Conservation (phyloP, 179 eudicot species). For the Amaranthus tricolor region DNA sequence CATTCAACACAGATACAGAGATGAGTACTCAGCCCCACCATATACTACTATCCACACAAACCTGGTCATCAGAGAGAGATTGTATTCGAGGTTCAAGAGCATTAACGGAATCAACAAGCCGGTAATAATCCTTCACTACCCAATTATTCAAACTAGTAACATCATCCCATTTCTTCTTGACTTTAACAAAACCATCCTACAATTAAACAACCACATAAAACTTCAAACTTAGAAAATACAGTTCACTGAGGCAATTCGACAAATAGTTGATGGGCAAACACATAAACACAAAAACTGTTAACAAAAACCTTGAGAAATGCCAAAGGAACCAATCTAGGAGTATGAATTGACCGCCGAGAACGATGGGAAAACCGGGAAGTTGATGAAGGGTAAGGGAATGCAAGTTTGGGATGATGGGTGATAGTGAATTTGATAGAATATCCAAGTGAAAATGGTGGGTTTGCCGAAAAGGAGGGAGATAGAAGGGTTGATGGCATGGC, state of each 20-base stretch:
- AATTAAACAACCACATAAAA: constrained; percentile 11
- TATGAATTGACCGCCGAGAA: constrained; percentile 9
- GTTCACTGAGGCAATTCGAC: constrained; percentile 30
- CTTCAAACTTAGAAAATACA: constrained; percentile 8
- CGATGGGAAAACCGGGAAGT: constrained; percentile 12
- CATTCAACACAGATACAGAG: background rate
- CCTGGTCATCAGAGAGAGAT: constrained; percentile 81
- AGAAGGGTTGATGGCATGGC: constrained; percentile 27
- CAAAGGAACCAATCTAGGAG: constrained; percentile 13
- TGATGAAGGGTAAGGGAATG: constrained; percentile 11
- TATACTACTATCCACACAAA: constrained; percentile 28
- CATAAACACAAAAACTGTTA: background rate
- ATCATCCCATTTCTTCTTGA: constrained; percentile 61
- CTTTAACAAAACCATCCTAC: constrained; percentile 58
- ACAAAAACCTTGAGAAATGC: constrained; percentile 35
- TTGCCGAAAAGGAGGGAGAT: constrained; percentile 11
- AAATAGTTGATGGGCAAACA: constrained; percentile 38
- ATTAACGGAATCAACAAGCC: constrained; percentile 78
- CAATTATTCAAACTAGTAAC: constrained; percentile 70
- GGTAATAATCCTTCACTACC: constrained; percentile 88
- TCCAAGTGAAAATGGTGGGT: constrained; percentile 15
- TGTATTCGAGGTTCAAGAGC: constrained; percentile 55
- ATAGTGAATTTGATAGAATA: constrained; percentile 8
- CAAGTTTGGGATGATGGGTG: constrained; percentile 18
- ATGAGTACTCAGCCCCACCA: constrained; percentile 6